Percentiles rank a stretch among this genome's conserved stretches.
Evolutionary conservation across 257 asterid species (phyloP).

Genomic region (Primulina eburnea): DNA sequence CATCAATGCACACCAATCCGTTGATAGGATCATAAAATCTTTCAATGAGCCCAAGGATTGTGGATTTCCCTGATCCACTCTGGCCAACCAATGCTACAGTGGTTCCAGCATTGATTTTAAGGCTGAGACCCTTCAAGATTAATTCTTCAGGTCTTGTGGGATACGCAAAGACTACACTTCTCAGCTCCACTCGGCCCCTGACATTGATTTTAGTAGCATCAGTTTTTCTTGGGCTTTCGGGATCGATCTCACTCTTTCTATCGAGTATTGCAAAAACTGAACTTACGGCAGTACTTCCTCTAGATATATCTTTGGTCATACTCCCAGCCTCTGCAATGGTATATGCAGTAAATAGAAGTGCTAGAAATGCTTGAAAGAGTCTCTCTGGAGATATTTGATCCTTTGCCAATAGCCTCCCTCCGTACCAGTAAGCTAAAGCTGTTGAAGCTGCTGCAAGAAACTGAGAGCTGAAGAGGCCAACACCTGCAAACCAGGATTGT

Average conservation of each 20-base stretch:
- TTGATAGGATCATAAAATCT: conserved; percentile 63
- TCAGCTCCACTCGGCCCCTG: conserved; percentile 62
- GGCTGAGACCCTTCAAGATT: conserved; percentile 53
- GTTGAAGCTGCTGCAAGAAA: conserved; percentile 75
- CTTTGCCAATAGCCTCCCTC: conserved; percentile 54
- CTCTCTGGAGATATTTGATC: conserved; percentile 46
- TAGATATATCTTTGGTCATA: conserved; percentile 79
- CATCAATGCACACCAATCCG: conserved; percentile 55
- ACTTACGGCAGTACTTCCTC: conserved; percentile 72
- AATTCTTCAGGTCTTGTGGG: conserved; percentile 63
- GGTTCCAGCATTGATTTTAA: conserved; percentile 55
- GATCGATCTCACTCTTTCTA: conserved; percentile 57
- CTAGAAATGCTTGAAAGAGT: conserved; percentile 75
- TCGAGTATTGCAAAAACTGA: conserved; percentile 74
- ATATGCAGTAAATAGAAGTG: conserved; percentile 77
- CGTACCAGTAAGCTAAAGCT: conserved; percentile 82
- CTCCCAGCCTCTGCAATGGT: conserved; percentile 90
- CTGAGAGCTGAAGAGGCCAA: conserved; percentile 73
- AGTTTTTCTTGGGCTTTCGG: conserved; percentile 34
- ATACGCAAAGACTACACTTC: conserved; percentile 54
- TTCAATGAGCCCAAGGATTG: conserved; percentile 56
- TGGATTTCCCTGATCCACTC: conserved; percentile 75
- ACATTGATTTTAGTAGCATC: conserved; percentile 36
- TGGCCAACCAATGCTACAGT: conserved; percentile 68
- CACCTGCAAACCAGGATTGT: conserved; percentile 66